Base-by-base conservation (phyloP, 306 rosid genomes). In the Datisca glomerata region DNA sequence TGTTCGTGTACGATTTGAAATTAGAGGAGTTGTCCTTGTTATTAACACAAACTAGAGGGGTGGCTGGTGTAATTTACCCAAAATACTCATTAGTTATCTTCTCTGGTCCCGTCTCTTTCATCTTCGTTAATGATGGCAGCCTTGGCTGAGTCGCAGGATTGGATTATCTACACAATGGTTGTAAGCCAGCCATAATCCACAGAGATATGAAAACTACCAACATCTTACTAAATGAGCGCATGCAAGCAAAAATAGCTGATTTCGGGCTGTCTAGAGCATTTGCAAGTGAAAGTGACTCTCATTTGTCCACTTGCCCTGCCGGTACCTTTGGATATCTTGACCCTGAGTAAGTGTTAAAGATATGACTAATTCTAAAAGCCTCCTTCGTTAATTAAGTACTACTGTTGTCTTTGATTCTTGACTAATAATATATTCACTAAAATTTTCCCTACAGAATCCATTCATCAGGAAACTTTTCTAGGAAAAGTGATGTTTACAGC, bases 211-310 rank as follows among this genome's bases (percentile, higher is more conserved):
- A 60, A 24, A 23, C 63, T 8, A 12, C 72, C 12, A 66, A 59
- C 37, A 59, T 66, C 37, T 59, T 66, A 19, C 9, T 66, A 22
- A 32, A 55, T 29, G 55, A 55, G 4, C 44, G 49, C 18, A 49
- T 56, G 69, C 66, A 57, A 33, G 70, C 70, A 2, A 57, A 56
- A 34, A 52, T 62, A 40, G 45, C 66, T 13, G 70, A 62, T 29
- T 62, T 52, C 22, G 63, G 63, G 4, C 42, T 63, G 11, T 69
- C 63, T 22, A 43, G 43, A 55, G 36, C 35, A 12, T 53, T 57
- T 17, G 5, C 36, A 6, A 29, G 24, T 24, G 69, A 62, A 10
- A 21, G 4, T 20, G 60, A 43, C 17, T 33, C 62, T 52, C 66
- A 68, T 15, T 16, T 47, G 2, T 46, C 44, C n/a, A 62, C 69